Conservation (phyloP, 2,329 filamentous ascomycete species). For the Neofusicoccum umdonicola region DNA sequence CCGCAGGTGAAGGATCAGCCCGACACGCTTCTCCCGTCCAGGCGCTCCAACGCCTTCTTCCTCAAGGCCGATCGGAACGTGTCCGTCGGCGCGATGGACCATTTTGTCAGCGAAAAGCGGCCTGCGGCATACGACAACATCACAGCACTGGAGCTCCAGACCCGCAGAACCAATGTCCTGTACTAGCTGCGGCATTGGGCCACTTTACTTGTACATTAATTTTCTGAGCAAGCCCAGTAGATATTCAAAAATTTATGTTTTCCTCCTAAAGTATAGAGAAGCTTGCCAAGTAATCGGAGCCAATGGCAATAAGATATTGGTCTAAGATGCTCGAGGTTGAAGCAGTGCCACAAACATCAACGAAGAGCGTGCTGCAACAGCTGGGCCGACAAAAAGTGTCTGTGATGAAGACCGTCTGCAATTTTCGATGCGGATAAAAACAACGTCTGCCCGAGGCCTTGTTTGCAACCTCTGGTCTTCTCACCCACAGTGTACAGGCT, state of each 20-base stretch:
- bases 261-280: background rate
- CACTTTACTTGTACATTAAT: background rate
- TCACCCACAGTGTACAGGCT: background rate
- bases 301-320: no score
- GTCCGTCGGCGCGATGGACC: background rate
- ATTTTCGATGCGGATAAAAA: no score
- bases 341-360: background rate
- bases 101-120: background rate
- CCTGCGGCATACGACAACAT: background rate
- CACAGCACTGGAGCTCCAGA: background rate
- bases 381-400: no score
- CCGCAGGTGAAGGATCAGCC: background rate
- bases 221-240: background rate
- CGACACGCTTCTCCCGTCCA: background rate
- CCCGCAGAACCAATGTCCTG: background rate
- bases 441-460: no score
- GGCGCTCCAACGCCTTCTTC: background rate
- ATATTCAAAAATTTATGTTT: background rate
- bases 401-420: no score
- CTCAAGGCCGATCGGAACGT: background rate
- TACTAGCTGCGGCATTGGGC: background rate
- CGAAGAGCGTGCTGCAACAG: no score
- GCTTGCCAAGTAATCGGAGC: no score
- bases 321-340: background rate
- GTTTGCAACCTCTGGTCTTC: no score